These are phyloP conservation scores for Haplographium delicatum DNA, from an alignment of 495 filamentous ascomycete genomes.

Conservation along the genomic window DNA sequence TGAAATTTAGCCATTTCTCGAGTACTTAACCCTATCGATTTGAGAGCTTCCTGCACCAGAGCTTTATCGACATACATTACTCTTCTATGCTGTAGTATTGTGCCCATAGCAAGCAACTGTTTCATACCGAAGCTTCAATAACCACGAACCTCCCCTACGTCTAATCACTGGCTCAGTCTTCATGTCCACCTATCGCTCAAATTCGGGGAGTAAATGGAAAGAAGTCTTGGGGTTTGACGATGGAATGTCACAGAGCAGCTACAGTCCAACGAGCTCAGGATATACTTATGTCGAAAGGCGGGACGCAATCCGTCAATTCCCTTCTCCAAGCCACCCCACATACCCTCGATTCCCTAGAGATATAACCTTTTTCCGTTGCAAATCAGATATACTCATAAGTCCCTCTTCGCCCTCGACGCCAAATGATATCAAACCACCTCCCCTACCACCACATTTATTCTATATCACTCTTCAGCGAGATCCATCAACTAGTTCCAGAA, in stretches of 20 bases:
- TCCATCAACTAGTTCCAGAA: neutral
- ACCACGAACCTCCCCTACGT: neutral
- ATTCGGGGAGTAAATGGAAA: slow-evolving; percentile 20
- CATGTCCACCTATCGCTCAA: slow-evolving; percentile 2
- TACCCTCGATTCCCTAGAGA: slow-evolving; percentile 16
- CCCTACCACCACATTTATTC: slow-evolving; percentile 15
- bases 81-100: neutral
- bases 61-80: neutral
- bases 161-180: neutral
- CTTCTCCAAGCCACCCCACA: neutral
- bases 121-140: neutral
- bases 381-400: slow-evolving; percentile 6
- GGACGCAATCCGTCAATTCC: neutral
- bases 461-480: slow-evolving; percentile 13
- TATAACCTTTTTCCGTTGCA: slow-evolving; percentile 15
- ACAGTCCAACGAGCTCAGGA: neutral
- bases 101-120: no score
- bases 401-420: slow-evolving; percentile 11
- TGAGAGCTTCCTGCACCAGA: neutral
- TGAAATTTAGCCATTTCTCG: neutral
- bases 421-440: slow-evolving; percentile 20
- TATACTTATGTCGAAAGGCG: neutral
- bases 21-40: neutral
- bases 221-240: slow-evolving; percentile 23
- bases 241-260: slow-evolving; percentile 1